Evolutionary conservation across 768 basidiomycete species (phyloP), one percentile per base, ranked within the genome.

Genomic region (Lentinula lateritia): DNA sequence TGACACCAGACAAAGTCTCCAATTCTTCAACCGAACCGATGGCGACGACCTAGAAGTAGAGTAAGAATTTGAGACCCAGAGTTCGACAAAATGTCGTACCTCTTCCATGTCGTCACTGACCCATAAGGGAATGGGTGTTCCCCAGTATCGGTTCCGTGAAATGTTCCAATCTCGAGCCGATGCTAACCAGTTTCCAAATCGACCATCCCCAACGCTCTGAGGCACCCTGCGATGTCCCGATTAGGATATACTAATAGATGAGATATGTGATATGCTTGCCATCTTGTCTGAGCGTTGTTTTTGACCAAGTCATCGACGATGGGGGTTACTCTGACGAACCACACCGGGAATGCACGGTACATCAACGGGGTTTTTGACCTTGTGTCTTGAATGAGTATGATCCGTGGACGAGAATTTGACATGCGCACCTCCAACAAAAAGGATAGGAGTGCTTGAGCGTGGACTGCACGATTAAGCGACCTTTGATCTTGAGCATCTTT

Each of bases 151-250:
- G 78, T 98, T 98, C 64, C 97, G 85, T n/a, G 95, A 97, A 65
- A 99, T 82, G 70, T 98, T 98, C 97, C 97, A 99, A 70, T 99
- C 97, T 20, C 95, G 85, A n/a, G 97, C 97, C 73, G 96, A 98
- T 52, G 90, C 89, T 55, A 99, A 80, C 97, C 97, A 99, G 73
- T 93, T 95, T 20, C 94, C 95, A 70, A 99, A 99, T 38, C 96
- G 83, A 66, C 89, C 85, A 62, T 98, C 95, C 6, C 95, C 92
- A 50, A 98, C 88, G 63, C 76, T 81, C 68, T 93, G 88, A 9
- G 97, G 97, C 2, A 99, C 97, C 93, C 92, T 93, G 41, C 20
- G 56, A 13, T 58, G 63, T 34, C n/a, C 66, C 48, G 61, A n/a
- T 23, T 48, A 7, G 58, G 6, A 62, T 45, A 12, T 41, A 13